Evolutionary conservation across 148 eudicot species (phyloP).

Genomic region (Silene latifolia): DNA sequence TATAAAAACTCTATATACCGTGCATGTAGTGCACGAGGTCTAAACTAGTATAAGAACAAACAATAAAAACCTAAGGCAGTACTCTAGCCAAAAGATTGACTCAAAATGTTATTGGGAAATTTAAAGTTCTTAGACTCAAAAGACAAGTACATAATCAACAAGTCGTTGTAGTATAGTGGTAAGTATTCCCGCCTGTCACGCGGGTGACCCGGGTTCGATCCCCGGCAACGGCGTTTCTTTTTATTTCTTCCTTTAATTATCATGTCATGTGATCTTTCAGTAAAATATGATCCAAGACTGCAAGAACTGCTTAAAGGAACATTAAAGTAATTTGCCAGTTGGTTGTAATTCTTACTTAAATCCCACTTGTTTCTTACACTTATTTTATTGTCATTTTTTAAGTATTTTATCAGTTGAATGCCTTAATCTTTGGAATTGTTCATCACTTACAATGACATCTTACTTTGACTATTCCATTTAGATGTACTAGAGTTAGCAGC

Average conservation of each 20-base stretch:
- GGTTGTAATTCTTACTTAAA: background rate
- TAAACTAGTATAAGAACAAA: too few relatives aligned
- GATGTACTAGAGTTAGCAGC: background rate
- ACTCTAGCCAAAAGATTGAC: too few relatives aligned
- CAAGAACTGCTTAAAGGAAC: background rate
- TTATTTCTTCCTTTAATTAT: background rate
- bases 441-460: background rate
- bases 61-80: too few relatives aligned
- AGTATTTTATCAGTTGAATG: background rate
- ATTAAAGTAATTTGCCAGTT: background rate
- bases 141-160: background rate
- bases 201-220: conserved; percentile 99
- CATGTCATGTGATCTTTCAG: background rate
- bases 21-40: too few relatives aligned
- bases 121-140: too few relatives aligned
- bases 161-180: conserved; percentile 99
- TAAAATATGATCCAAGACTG: background rate
- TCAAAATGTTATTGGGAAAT: too few relatives aligned
- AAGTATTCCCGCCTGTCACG: conserved; percentile 99
- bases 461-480: background rate
- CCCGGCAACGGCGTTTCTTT: conserved; percentile 85
- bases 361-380: conserved; percentile 7
- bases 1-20: too few relatives aligned
- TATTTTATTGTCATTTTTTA: too few relatives aligned
- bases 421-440: conserved; percentile 1